Evolutionary conservation across 345 rosid genomes (phyloP).

Genomic region (Salix purpurea): DNA sequence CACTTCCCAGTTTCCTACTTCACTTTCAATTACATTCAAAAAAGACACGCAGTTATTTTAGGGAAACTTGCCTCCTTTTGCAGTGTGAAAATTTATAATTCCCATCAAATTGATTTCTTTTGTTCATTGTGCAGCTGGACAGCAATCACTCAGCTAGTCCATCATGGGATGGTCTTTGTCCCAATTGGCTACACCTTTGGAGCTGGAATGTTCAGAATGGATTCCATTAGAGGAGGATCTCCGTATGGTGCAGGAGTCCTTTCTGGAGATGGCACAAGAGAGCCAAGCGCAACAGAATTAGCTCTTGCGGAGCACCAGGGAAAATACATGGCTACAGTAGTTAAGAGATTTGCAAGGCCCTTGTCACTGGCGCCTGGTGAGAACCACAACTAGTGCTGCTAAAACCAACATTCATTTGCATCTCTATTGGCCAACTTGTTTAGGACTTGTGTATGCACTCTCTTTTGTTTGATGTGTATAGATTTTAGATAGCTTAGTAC

Average conservation of each 20-base stretch:
- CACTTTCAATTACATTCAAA: neutral
- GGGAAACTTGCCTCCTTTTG: neutral
- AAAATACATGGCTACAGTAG: constrained; percentile 61
- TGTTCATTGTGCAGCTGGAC: constrained; percentile 45
- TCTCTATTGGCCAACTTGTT: neutral
- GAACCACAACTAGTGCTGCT: neutral
- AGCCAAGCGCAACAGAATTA: constrained; percentile 61
- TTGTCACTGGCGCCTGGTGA: neutral
- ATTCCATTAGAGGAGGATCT: constrained; percentile 66
- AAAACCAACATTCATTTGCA: neutral
- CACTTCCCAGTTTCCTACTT: neutral
- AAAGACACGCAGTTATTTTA: neutral
- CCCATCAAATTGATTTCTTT: neutral
- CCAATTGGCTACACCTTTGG: constrained; percentile 83
- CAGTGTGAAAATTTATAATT: neutral
- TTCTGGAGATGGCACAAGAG: constrained; percentile 74
- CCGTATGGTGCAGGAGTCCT: constrained; percentile 70
- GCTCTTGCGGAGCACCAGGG: constrained; percentile 81
- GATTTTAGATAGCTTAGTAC: neutral
- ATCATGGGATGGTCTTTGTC: constrained; percentile 83
- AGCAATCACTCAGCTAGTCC: constrained; percentile 69
- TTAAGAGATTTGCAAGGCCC: constrained; percentile 52
- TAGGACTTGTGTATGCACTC: neutral
- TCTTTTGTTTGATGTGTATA: neutral
- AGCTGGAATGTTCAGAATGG: constrained; percentile 78